phyloP scores from a whole-genome alignment of 1,284 basidiomycete genomes.

The Peniophora sp. region DNA sequence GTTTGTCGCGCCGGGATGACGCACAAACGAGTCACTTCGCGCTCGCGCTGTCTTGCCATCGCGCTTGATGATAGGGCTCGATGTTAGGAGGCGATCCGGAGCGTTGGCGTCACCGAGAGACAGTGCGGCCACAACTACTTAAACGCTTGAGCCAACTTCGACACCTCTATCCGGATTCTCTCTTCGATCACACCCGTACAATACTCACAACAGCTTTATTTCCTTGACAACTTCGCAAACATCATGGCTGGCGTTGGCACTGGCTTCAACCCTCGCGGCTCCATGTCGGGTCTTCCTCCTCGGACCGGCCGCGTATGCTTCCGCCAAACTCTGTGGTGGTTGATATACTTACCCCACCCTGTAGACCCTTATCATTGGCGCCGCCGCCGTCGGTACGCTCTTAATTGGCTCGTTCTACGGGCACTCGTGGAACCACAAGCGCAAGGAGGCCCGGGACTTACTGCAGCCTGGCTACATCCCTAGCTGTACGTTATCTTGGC shows the following conservation, averaged over 20 bases:
- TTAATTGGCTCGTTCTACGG: conserved; percentile 9
- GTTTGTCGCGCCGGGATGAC: too few relatives aligned
- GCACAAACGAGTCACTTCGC: too few relatives aligned
- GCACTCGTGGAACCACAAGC: conserved; percentile 9
- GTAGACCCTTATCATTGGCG: conserved; percentile 11
- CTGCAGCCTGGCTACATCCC: conserved; percentile 7
- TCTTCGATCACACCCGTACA: background rate
- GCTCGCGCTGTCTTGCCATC: too few relatives aligned
- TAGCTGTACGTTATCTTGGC: conserved; percentile 6
- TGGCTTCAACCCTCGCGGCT: background rate
- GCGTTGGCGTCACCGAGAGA: too few relatives aligned
- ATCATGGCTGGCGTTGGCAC: background rate
- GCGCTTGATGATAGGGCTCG: too few relatives aligned
- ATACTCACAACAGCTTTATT: too few relatives aligned
- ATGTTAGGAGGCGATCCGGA: too few relatives aligned
- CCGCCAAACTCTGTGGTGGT: too few relatives aligned
- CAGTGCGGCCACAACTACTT: too few relatives aligned
- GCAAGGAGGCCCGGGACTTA: conserved; percentile 10
- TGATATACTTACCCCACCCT: too few relatives aligned
- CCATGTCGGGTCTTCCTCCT: background rate
- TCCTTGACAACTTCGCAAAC: too few relatives aligned
- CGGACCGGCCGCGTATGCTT: background rate
- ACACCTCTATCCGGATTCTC: background rate
- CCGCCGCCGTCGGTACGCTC: conserved; percentile 7
- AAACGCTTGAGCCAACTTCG: too few relatives aligned